These are phyloP conservation scores for Hawksworthiomyces lignivorus DNA, from an alignment of 2,329 filamentous ascomycete genomes.

Conservation along the genomic window DNA sequence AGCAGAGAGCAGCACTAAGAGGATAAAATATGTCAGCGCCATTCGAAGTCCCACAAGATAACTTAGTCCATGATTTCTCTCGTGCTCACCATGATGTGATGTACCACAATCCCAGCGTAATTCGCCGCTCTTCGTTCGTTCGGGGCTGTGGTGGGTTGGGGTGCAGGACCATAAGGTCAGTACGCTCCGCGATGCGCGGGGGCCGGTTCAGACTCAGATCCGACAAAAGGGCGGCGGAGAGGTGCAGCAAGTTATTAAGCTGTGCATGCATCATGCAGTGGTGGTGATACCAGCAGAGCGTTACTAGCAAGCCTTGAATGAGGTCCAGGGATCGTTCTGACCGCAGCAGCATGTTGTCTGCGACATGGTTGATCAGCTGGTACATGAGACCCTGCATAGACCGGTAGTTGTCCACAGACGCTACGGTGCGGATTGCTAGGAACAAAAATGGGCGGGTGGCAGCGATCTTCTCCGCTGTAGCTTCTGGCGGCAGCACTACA, in stretches of 20 bases:
- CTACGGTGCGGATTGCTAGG: slow-evolving; percentile 40
- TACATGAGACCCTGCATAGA: slow-evolving; percentile 45
- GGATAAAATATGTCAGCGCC: no score
- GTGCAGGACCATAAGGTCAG: slow-evolving; percentile 33
- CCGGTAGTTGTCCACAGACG: slow-evolving; percentile 37
- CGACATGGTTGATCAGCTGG: slow-evolving; percentile 35
- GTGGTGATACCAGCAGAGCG: slow-evolving; percentile 45
- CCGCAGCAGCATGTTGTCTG: slow-evolving; percentile 41
- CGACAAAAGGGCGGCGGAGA: slow-evolving; percentile 38
- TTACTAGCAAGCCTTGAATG: slow-evolving; percentile 39
- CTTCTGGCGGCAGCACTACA: slow-evolving; percentile 32
- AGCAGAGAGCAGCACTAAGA: slow-evolving; percentile 32
- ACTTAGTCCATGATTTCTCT: no score
- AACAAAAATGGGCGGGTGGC: slow-evolving; percentile 39
- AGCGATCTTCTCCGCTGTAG: slow-evolving; percentile 29
- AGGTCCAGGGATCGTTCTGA: slow-evolving; percentile 43
- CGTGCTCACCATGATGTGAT: slow-evolving; percentile 42
- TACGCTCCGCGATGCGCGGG: slow-evolving; percentile 33
- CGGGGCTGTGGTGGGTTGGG: slow-evolving; percentile 30
- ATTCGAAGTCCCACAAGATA: no score
- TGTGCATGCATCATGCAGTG: slow-evolving; percentile 47
- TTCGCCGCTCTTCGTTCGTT: slow-evolving; percentile 45
- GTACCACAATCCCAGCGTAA: slow-evolving; percentile 47
- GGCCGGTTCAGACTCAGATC: slow-evolving; percentile 39
- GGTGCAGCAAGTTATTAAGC: slow-evolving; percentile 40